Percentiles rank a stretch among this genome's conserved stretches.
These are phyloP conservation scores for Cercospora sesami DNA, from an alignment of 2,329 filamentous ascomycete genomes.

Conservation along the genomic window DNA sequence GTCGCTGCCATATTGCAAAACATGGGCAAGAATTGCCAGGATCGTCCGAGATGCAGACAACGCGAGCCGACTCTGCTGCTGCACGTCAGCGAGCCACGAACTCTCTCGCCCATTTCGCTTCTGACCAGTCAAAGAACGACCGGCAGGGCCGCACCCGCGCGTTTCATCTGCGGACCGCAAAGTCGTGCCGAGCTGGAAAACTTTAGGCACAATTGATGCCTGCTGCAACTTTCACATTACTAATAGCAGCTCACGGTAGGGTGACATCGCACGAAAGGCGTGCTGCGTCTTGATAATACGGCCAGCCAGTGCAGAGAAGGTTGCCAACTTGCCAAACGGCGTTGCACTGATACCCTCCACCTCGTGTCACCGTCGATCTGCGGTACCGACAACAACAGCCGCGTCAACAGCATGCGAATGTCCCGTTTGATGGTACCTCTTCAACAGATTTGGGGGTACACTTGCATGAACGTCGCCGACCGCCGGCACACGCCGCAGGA, in stretches of 20 bases:
- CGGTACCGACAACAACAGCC: conserved; percentile 6
- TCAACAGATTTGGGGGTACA: conserved; percentile 4
- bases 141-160: conserved; percentile 14
- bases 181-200: conserved; percentile 6
- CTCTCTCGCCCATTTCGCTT: neutral
- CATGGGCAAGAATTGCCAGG: conserved; percentile 12
- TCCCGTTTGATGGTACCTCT: neutral
- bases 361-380: neutral
- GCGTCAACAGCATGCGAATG: conserved; percentile 5
- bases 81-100: conserved; percentile 15
- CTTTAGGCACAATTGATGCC: conserved; percentile 12
- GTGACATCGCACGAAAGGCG: conserved; percentile 14
- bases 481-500: neutral
- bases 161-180: conserved; percentile 15
- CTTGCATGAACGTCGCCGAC: conserved; percentile 7
- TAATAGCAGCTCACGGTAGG: conserved; percentile 9
- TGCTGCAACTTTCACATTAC: conserved; percentile 10
- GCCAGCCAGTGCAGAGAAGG: neutral
- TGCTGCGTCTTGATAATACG: neutral
- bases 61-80: conserved; percentile 9
- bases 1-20: neutral
- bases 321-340: neutral
- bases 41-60: neutral
- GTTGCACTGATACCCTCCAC: neutral
- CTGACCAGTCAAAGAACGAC: neutral